phyloP scores from a whole-genome alignment of 192 early-diverging fungal species.

The Lunasporangiospora selenospora region DNA sequence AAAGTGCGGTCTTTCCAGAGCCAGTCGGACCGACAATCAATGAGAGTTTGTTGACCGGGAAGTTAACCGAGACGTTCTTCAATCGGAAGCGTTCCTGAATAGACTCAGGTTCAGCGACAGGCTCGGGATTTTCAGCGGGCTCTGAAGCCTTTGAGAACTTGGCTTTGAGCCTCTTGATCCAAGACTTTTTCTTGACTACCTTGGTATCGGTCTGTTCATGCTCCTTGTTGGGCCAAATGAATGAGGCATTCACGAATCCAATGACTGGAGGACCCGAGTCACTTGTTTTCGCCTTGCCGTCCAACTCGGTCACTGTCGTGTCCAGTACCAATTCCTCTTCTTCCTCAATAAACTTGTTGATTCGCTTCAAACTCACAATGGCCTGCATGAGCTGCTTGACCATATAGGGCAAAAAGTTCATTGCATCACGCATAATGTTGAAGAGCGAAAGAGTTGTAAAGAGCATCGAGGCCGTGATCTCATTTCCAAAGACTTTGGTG shows the following conservation, averaged over 20 bases:
- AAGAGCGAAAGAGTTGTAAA: constrained; percentile 80
- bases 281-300: neutral
- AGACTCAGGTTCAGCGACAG: constrained; percentile 12
- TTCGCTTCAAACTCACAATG: constrained; percentile 66
- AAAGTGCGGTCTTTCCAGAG: constrained; percentile 83
- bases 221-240: constrained; percentile 58
- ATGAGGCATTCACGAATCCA: constrained; percentile 68
- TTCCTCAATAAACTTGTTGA: constrained; percentile 77
- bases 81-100: constrained; percentile 59
- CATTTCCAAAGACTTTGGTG: constrained; percentile 59
- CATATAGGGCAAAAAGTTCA: constrained; percentile 63
- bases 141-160: constrained; percentile 13
- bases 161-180: constrained; percentile 8
- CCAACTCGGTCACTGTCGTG: neutral
- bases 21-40: constrained; percentile 89
- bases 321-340: neutral
- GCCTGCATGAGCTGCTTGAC: constrained; percentile 60
- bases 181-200: constrained; percentile 29
- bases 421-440: constrained; percentile 63
- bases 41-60: constrained; percentile 76
- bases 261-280: constrained; percentile 25
- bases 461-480: constrained; percentile 41
- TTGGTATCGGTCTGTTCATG: constrained; percentile 21
- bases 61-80: constrained; percentile 64
- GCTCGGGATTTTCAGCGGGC: constrained; percentile 6